Percentiles rank a stretch among this genome's conserved stretches.
phyloP scores from a whole-genome alignment of 176 grass and related monocot genomes.

The Ampelocalamus luodianensis region DNA sequence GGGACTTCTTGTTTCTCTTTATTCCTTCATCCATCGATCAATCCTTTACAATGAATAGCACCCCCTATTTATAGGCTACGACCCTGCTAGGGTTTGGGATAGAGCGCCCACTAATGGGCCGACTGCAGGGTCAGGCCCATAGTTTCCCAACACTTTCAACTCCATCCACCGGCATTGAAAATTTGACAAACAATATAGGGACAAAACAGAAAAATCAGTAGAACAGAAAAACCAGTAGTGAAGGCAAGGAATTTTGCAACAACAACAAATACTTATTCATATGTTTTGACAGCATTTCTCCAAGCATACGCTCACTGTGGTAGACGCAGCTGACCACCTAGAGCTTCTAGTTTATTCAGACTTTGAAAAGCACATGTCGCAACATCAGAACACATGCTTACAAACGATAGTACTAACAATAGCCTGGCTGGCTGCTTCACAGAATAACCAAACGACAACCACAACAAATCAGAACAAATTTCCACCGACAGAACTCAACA shows the following conservation, averaged over 20 bases:
- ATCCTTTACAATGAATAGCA: too few relatives aligned
- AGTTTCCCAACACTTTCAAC: too few relatives aligned
- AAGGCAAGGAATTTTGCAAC: too few relatives aligned
- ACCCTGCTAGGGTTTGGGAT: too few relatives aligned
- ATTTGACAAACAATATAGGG: background rate
- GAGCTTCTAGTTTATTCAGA: conserved; percentile 56
- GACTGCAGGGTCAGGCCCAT: too few relatives aligned
- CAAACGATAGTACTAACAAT: conserved; percentile 33
- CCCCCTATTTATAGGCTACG: too few relatives aligned
- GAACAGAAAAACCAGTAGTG: background rate
- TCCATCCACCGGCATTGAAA: background rate
- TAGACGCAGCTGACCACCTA: conserved; percentile 77
- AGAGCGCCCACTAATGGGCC: too few relatives aligned
- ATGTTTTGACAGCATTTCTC: conserved; percentile 38
- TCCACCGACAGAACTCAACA: background rate
- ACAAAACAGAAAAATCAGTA: background rate
- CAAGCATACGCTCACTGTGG: conserved; percentile 62
- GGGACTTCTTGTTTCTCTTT: too few relatives aligned
- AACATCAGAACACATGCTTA: conserved; percentile 31
- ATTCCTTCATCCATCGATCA: too few relatives aligned
- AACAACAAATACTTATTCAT: conserved; percentile 27
- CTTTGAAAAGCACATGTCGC: background rate
- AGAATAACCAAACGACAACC: conserved; percentile 51
- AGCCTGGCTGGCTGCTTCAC: conserved; percentile 85
- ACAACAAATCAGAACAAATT: background rate